Conservation (phyloP, 768 basidiomycete species). For the Termitomyces sp. region DNA sequence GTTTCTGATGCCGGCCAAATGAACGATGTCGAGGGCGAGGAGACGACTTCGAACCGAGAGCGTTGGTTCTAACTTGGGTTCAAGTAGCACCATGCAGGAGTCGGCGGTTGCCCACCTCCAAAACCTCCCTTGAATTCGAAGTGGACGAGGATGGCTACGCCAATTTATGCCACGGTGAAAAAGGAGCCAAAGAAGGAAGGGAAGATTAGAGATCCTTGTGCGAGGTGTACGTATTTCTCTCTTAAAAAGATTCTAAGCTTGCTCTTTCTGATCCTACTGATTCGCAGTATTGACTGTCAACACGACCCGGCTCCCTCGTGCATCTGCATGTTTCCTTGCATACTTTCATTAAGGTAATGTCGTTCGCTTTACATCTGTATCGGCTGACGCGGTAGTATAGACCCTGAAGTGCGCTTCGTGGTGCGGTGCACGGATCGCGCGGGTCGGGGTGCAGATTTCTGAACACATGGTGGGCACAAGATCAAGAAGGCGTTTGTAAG, state of each 20-base stretch:
- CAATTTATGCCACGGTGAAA: not conserved
- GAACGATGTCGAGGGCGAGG: not conserved
- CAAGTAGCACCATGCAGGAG: not conserved
- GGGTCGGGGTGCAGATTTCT: constrained; percentile 29
- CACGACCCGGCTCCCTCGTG: no score
- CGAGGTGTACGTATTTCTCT: not conserved
- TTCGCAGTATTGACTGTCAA: no score
- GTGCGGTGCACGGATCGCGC: constrained; percentile 22
- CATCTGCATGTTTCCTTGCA: not conserved
- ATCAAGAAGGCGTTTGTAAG: constrained; percentile 40
- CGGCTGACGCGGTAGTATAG: not conserved
- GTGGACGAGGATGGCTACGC: not conserved
- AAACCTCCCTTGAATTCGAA: not conserved
- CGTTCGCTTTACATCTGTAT: not conserved
- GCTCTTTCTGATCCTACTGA: not conserved
- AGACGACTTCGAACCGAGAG: not conserved
- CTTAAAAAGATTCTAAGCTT: not conserved
- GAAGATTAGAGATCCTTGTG: not conserved
- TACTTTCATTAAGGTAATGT: not conserved
- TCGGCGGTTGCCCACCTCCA: not conserved
- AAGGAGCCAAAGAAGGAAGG: not conserved
- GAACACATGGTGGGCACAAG: constrained; percentile 38
- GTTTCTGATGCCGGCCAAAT: not conserved
- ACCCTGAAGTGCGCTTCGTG: no score
- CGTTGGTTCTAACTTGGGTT: not conserved